Evolutionary conservation across 164 flowering plant species (phyloP), one percentile per base, ranked within the genome.

Genomic region (Saururus chinensis): DNA sequence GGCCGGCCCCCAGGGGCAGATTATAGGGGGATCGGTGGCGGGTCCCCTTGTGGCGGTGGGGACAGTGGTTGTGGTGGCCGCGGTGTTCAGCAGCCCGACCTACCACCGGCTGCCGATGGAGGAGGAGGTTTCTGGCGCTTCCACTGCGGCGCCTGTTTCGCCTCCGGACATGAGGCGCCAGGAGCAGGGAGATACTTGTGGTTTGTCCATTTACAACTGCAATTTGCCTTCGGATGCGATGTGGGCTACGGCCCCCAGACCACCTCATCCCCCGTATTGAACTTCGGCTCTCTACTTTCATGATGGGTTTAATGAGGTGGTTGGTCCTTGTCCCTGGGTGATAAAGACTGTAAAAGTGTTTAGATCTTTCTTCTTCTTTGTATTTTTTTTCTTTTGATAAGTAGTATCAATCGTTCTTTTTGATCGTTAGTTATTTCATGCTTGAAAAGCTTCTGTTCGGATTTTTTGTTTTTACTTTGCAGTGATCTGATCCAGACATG

Each of bases 1-100:
- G 1, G 82, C 87, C 0, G 84, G 88, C 0, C 82, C 88, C 0
- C 88, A 82, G 64, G 92, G 92, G 4, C 88, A 84, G 79, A 77
- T 86, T 70, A 72, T 86, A n/a, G 92, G 92, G 0, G 92, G 92
- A 19, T 55, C 74, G 13, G 92, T 86, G 0, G 81, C 75, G 1
- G 92, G 88, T 1, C 21, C 77, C 0, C 66, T 86, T 23, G 35
- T 81, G 2, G 81, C 92, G 0, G 82, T 79, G 0, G 75, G 82
- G 17, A 77, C 85, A 0, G 92, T 86, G 7, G 73, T 61, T 51
- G 59, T 86, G 4, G 71, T 84, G 5, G 87, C 84, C 1, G 82
- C 87, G 23, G 70, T 81, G 17, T 81, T 86, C 53, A 70, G 62
- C 49, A 82, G 62, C 54, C 84, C 92, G 0, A 67, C 74, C 0